Base-by-base conservation (phyloP, 106 monocot genomes). In the Acorus calamus region DNA sequence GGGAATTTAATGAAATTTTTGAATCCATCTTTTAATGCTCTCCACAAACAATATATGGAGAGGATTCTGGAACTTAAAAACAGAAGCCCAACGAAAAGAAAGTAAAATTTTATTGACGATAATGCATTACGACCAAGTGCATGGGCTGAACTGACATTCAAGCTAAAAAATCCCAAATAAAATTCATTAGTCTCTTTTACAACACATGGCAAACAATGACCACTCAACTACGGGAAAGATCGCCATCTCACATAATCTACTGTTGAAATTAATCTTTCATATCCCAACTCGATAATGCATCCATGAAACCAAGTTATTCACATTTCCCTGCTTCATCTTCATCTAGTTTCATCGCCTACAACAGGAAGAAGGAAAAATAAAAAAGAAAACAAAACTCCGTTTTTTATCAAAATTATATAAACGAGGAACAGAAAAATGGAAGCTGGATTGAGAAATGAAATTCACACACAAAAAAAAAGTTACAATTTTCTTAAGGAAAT, bases 271-370 rank as follows among this genome's bases (percentile, higher is more conserved):
- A 54, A 13, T 28, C 28, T 28, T 28, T 28, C 11, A 54, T 48
- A 8, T 8, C 11, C 49, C 14, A 11, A 14, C 3, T 56, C 45
- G 3, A 48, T 47, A 10, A 8, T 44, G 12, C 43, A 49, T 52
- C 9, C 8, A 44, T 47, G 62, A 54, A 69, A 49, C 55, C 67
- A 61, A 52, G 53, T 66, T 55, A 79, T 57, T 84, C 78, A 84
- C 81, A 71, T 82, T 76, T 76, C 55, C 42, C 47, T 50, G 56
- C 72, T 77, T 66, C 72, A 50, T 59, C 71, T 76, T 89, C 89
- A 89, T 89, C 89, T 89, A 85, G 79, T 89, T 76, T 89, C 79
- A 82, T 74, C 85, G 69, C 85, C 89, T 89, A 85, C 89, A 89
- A 84, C 50, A 76, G 65, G 50, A 67, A 64, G 72, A 53, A 74